Evolutionary conservation across 208 protist species (phyloP).

Genomic region (Porcisia hertigi): DNA sequence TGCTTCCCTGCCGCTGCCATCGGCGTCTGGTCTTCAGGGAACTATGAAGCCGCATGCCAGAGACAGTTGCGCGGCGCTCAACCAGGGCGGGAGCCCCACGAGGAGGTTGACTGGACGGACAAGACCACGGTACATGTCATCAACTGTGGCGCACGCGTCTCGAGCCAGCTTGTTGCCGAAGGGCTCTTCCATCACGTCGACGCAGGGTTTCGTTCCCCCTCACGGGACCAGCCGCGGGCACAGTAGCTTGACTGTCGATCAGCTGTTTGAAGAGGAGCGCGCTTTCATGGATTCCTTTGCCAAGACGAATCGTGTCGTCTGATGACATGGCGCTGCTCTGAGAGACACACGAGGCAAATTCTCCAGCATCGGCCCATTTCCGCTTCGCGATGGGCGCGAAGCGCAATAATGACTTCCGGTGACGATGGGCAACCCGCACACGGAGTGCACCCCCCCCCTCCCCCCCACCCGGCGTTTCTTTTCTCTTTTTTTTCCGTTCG

Average conservation of each 20-base stretch:
- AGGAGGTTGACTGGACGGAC: conserved; percentile 10
- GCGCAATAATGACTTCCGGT: too few species aligned
- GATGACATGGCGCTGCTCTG: not conserved
- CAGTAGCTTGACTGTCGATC: conserved; percentile 34
- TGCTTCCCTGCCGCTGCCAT: not conserved
- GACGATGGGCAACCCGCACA: not conserved
- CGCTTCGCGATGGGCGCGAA: not conserved
- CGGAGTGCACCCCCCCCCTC: not conserved
- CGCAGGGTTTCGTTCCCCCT: not conserved
- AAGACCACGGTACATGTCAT: conserved; percentile 47
- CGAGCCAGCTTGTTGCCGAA: conserved; percentile 10
- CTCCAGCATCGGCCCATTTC: not conserved
- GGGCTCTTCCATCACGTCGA: not conserved
- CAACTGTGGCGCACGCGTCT: conserved; percentile 33
- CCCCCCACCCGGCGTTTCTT: not conserved
- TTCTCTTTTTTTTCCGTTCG: too few species aligned
- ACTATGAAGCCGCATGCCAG: not conserved
- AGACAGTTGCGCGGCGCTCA: not conserved
- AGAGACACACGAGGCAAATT: not conserved
- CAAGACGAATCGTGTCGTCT: conserved; percentile 18
- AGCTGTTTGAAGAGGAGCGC: conserved; percentile 51
- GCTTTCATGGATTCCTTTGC: conserved; percentile 56
- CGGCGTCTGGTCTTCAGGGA: not conserved
- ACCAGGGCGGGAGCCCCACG: not conserved
- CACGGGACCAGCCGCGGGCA: conserved; percentile 14